These are phyloP conservation scores for Exophiala mesophila DNA, from an alignment of 2,329 filamentous ascomycete genomes.

Conservation along the genomic window DNA sequence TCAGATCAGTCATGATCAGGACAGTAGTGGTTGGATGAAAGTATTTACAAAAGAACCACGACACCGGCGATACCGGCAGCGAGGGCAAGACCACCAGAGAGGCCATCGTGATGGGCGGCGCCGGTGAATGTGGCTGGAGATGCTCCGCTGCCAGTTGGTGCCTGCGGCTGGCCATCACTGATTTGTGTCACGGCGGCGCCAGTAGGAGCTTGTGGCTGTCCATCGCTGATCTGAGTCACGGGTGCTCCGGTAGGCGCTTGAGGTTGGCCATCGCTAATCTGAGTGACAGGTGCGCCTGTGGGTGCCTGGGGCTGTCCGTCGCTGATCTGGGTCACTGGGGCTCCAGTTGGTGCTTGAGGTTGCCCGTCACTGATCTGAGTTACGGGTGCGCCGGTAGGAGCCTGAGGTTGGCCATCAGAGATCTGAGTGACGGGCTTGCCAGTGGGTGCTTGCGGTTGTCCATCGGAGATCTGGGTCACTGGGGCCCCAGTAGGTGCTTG, in stretches of 20 bases:
- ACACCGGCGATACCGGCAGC: slow-evolving; percentile 22
- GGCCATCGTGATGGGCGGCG: slow-evolving; percentile 15
- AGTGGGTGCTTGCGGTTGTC: slow-evolving; percentile 15
- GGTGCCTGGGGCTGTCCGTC: slow-evolving; percentile 17
- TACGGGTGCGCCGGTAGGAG: slow-evolving; percentile 15
- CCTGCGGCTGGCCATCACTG: slow-evolving; percentile 47
- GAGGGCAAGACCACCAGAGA: slow-evolving; percentile 19
- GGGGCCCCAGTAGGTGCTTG: slow-evolving; percentile 29
- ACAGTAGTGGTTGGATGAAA: too few species aligned
- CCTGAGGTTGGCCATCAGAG: slow-evolving; percentile 16
- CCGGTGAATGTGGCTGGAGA: slow-evolving; percentile 20
- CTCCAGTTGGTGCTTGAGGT: slow-evolving; percentile 26
- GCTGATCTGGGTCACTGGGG: slow-evolving; percentile 28
- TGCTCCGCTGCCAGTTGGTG: slow-evolving; percentile 32
- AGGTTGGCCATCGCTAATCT: slow-evolving; percentile 46
- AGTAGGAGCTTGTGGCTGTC: slow-evolving; percentile 39
- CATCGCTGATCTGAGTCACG: slow-evolving; percentile 29
- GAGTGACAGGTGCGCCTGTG: slow-evolving; percentile 27
- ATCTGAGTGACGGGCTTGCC: slow-evolving; percentile 5
- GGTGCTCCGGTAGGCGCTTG: slow-evolving; percentile 31
- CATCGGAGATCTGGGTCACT: slow-evolving; percentile 17
- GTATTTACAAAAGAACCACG: slow-evolving; percentile 17
- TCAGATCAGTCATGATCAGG: too few species aligned
- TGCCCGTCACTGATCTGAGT: slow-evolving; percentile 32
- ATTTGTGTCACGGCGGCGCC: slow-evolving; percentile 31